Evolutionary conservation across 352 stramenopile genomes (phyloP), one percentile per base, ranked within the genome.

Genomic region (Phytophthora brassicae): DNA sequence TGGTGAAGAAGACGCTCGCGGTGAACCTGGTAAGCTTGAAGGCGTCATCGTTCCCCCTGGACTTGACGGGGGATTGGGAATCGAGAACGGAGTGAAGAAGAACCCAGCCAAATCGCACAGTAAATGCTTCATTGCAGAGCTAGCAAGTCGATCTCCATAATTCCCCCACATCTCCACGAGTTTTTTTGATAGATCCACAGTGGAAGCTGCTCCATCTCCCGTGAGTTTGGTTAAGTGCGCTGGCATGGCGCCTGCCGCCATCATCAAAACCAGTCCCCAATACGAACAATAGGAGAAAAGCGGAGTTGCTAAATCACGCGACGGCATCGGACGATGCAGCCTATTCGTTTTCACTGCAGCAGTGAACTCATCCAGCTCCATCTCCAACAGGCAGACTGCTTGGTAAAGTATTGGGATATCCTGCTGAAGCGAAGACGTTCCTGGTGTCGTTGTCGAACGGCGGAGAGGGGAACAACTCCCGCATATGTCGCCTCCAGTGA

Each of bases 221-320:
- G 75, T 71, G 38, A 91, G 72, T 47, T 86, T 90, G 2, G 56
- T 68, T 9, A 90, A 43, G 19, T 93, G 79, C n/a, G 57, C 57
- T 16, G 80, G 73, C 82, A 93, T 90, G 20, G 50, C 64, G 22
- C 62, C 77, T 3, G 67, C 60, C 13, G 56, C 66, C 57, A 88
- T 74, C 44, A 77, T 76, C 24, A 91, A 23, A 33, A 90, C 61
- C 39, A 93, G 60, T 9, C 69, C 79, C 80, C 84, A 90, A 48
- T 92, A 91, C 38, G 84, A 81, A 53, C 84, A 93, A 48, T 86
- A 89, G 2, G 73, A 80, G 42, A 88, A 92, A 14, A 64, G 29
- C 5, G 70, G 57, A 12, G 64, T 65, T 14, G 62, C 38, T 7
- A 68, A 51, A 24, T 66, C 48, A 33, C 52, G 20, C 16, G 66